A percentile compares a stretch with the other conserved stretches of the same genome.
phyloP scores from a whole-genome alignment of 176 grass and related monocot genomes.

The Chloris gayana region DNA sequence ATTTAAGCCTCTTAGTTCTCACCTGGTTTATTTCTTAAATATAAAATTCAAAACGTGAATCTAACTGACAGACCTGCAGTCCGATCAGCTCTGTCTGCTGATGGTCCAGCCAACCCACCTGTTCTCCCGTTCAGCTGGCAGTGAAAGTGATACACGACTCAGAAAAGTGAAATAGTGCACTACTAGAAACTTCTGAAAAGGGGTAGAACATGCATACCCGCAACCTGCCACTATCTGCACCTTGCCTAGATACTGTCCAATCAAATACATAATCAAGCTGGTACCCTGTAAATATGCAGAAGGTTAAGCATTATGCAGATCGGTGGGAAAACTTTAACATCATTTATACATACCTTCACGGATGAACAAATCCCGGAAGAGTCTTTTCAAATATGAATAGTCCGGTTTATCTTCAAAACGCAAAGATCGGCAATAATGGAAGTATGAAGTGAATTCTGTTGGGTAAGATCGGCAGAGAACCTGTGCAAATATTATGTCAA shows the following conservation, averaged over 20 bases:
- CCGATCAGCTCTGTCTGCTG: conserved; percentile 68
- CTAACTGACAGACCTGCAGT: conserved; percentile 61
- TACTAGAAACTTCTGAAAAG: conserved; percentile 37
- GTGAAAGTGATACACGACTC: conserved; percentile 28
- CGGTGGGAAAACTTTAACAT: conserved; percentile 8
- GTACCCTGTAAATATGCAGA: conserved; percentile 56
- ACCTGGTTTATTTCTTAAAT: conserved; percentile 30
- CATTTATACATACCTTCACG: conserved; percentile 64
- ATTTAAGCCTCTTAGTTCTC: background rate
- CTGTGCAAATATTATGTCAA: conserved; percentile 47
- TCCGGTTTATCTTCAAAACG: conserved; percentile 97
- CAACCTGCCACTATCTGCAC: conserved; percentile 52
- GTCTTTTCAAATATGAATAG: conserved; percentile 81
- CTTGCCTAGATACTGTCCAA: conserved; percentile 73
- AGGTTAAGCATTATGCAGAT: conserved; percentile 27
- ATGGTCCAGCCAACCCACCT: conserved; percentile 58
- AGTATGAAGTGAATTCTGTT: conserved; percentile 81
- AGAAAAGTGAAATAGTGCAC: conserved; percentile 24
- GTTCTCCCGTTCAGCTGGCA: conserved; percentile 49
- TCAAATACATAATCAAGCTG: conserved; percentile 86
- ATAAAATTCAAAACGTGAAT: conserved; percentile 30
- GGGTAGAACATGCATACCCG: conserved; percentile 57
- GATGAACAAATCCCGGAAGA: conserved; percentile 82
- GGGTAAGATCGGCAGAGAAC: conserved; percentile 86
- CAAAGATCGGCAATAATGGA: conserved; percentile 95